Evolutionary conservation across 176 grass and related monocot genomes (phyloP).

Genomic region (Chloris gayana): DNA sequence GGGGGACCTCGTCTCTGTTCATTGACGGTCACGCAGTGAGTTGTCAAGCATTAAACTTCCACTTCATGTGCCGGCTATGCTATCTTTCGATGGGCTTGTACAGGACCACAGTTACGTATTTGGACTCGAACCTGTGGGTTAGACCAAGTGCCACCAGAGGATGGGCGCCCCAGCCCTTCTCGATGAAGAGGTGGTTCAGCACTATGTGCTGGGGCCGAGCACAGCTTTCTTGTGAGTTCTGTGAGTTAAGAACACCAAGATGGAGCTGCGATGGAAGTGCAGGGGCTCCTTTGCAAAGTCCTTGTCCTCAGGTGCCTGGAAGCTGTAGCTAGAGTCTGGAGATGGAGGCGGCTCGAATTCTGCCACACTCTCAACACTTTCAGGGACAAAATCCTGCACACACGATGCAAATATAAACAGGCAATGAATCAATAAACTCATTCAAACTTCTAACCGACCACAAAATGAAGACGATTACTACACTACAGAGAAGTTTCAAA

Average conservation of each 20-base stretch:
- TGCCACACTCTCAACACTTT: slow-evolving; percentile 80
- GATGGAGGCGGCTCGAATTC: slow-evolving; percentile 81
- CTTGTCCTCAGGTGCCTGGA: slow-evolving; percentile 69
- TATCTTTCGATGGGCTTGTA: slow-evolving; percentile 86
- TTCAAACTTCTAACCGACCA: background rate
- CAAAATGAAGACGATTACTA: background rate
- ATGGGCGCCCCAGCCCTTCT: slow-evolving; percentile 76
- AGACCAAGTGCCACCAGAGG: slow-evolving; percentile 83
- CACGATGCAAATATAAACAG: slow-evolving; percentile 2
- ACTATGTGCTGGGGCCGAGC: slow-evolving; percentile 81
- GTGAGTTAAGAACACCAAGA: slow-evolving; percentile 72
- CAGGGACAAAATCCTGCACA: slow-evolving; percentile 89
- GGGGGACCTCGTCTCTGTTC: slow-evolving; percentile 24
- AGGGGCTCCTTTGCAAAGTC: slow-evolving; percentile 95
- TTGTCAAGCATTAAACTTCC: slow-evolving; percentile 56
- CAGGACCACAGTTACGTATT: slow-evolving; percentile 91
- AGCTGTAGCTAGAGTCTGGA: slow-evolving; percentile 81
- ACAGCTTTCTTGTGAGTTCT: slow-evolving; percentile 62
- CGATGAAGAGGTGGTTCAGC: slow-evolving; percentile 97
- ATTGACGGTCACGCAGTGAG: slow-evolving; percentile 40
- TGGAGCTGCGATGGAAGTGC: slow-evolving; percentile 80
- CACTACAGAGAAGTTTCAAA: background rate
- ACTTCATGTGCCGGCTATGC: slow-evolving; percentile 30
- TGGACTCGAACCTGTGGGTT: slow-evolving; percentile 93
- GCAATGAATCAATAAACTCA: background rate